phyloP scores from a whole-genome alignment of 257 asterid species.

The Fraxinus anomala region DNA sequence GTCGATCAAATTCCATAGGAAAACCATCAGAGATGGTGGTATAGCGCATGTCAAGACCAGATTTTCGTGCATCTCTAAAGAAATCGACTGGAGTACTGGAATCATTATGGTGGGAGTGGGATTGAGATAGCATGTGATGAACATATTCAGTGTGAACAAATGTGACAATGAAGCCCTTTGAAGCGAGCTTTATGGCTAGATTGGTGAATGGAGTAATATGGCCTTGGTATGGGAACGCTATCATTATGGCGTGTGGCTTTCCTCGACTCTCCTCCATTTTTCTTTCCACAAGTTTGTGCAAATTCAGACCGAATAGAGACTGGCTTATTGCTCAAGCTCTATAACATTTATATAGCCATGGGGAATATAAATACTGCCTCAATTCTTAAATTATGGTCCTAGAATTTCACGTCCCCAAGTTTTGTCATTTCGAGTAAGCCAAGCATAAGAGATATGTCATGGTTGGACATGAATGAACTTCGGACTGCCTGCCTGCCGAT shows the following conservation, averaged over 20 bases:
- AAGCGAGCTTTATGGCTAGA: conserved; percentile 74
- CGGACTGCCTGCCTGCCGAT: background rate
- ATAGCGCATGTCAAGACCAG: conserved; percentile 66
- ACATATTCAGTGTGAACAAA: conserved; percentile 54
- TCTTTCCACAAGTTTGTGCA: background rate
- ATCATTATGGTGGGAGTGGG: conserved; percentile 43
- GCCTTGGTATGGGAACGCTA: conserved; percentile 64
- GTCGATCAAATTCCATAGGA: conserved; percentile 43
- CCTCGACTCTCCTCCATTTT: background rate
- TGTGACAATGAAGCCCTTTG: conserved; percentile 64
- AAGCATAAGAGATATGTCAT: background rate
- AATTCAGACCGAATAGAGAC: background rate
- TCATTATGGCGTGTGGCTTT: conserved; percentile 70
- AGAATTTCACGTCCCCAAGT: conserved; percentile 8
- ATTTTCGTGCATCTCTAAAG: conserved; percentile 44
- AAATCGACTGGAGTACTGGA: conserved; percentile 30
- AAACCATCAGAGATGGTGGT: conserved; percentile 56
- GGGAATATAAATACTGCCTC: background rate
- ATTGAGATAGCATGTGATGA: conserved; percentile 51
- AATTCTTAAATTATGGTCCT: background rate
- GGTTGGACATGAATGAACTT: background rate
- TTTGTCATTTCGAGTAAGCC: background rate
- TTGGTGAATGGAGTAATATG: conserved; percentile 65
- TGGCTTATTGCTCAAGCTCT: background rate
- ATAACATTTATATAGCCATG: background rate